These are phyloP conservation scores for Hyparrhenia diplandra DNA, from an alignment of 176 grass and related monocot species.

Conservation along the genomic window DNA sequence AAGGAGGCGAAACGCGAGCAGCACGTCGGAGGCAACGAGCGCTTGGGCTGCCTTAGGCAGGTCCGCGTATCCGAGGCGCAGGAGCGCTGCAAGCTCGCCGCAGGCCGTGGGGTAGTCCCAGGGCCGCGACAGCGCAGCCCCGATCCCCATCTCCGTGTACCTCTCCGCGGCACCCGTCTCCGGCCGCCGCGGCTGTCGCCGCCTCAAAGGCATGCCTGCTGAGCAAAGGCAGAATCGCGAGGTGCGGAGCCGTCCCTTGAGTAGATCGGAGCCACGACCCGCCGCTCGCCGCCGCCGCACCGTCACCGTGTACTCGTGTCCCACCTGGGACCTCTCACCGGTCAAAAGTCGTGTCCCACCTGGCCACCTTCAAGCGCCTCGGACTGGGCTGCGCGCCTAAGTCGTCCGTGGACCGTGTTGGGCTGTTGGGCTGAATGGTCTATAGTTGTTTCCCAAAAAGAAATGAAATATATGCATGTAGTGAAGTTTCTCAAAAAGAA, in stretches of 20 bases:
- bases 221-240: neutral
- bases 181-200: conserved; percentile 32
- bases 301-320: neutral
- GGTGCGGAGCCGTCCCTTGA: neutral
- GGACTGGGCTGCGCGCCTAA: neutral
- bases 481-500: too few relatives aligned
- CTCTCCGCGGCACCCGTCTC: conserved; percentile 36
- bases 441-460: too few relatives aligned
- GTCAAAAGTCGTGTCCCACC: too few relatives aligned
- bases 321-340: neutral
- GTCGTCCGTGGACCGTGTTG: too few relatives aligned
- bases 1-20: conserved; percentile 70
- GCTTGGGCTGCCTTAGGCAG: conserved; percentile 62
- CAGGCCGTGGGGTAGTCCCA: conserved; percentile 80
- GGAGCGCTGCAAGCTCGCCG: conserved; percentile 59
- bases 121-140: conserved; percentile 42
- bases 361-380: too few relatives aligned
- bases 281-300: neutral
- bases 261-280: neutral
- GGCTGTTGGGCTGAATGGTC: neutral
- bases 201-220: conserved; percentile 35
- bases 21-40: conserved; percentile 50
- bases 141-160: conserved; percentile 56
- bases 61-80: conserved; percentile 52
- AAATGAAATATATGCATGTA: too few relatives aligned